Conservation (phyloP, 306 rosid genomes). For the Rosa persica region DNA sequence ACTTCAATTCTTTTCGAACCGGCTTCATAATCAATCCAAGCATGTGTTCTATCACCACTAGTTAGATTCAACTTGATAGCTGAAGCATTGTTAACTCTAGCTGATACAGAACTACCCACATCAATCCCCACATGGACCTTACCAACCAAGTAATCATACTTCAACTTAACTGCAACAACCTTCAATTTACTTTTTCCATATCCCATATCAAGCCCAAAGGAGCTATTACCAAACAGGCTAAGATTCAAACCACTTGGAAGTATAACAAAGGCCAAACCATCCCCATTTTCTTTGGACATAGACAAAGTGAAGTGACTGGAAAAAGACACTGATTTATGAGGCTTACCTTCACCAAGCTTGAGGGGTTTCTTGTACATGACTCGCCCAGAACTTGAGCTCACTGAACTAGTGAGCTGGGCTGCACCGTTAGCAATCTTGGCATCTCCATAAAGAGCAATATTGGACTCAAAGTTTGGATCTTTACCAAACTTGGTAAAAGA, state of each 20-base stretch:
- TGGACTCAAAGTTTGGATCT: conserved; percentile 53
- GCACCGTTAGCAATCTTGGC: conserved; percentile 58
- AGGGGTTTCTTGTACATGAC: conserved; percentile 64
- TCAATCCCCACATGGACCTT: conserved; percentile 51
- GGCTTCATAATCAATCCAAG: conserved; percentile 89
- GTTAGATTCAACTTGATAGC: conserved; percentile 31
- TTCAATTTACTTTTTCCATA: conserved; percentile 33
- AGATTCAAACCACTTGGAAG: conserved; percentile 58
- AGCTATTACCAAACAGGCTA: conserved; percentile 40
- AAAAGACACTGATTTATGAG: conserved; percentile 59
- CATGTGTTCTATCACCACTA: conserved; percentile 44
- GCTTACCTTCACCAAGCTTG: conserved; percentile 55
- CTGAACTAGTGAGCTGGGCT: conserved; percentile 52
- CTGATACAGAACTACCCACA: conserved; percentile 48
- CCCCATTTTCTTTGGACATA: conserved; percentile 39
- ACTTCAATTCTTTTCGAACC: conserved; percentile 66
- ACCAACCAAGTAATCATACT: conserved; percentile 35
- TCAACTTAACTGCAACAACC: conserved; percentile 46
- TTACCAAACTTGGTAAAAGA: conserved; percentile 56
- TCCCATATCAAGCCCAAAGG: conserved; percentile 47
- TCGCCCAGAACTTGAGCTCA: conserved; percentile 48
- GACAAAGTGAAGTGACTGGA: conserved; percentile 72
- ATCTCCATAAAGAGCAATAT: conserved; percentile 59
- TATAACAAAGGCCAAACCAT: conserved; percentile 73
- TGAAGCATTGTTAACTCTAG: conserved; percentile 46